These are phyloP conservation scores for Fermentozyma sake DNA, from an alignment of 1,139 yeast species.

Conservation along the genomic window DNA sequence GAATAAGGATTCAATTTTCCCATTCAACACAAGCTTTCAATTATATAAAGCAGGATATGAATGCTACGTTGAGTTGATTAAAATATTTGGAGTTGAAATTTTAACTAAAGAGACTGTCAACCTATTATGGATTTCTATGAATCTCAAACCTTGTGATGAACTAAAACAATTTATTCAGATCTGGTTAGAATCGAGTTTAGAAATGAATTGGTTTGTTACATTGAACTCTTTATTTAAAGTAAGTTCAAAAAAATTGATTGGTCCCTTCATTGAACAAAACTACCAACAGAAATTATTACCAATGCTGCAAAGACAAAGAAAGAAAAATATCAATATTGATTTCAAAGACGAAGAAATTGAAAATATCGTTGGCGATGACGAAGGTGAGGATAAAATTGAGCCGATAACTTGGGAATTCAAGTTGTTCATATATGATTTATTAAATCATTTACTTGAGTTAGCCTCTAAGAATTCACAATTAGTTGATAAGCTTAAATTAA, in stretches of 20 bases:
- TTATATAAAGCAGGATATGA: constrained; percentile 35
- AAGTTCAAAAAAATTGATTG: constrained; percentile 35
- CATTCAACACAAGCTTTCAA: constrained; percentile 34
- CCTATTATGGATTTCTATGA: constrained; percentile 43
- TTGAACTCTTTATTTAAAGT: constrained; percentile 35
- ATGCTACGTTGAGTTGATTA: constrained; percentile 38
- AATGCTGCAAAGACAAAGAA: constrained; percentile 41
- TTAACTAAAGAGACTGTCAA: constrained; percentile 34
- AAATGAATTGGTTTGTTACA: constrained; percentile 38
- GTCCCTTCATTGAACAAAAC: constrained; percentile 35
- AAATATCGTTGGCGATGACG: constrained; percentile 35
- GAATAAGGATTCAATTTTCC: constrained; percentile 32
- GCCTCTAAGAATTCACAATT: constrained; percentile 39
- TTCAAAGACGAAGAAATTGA: constrained; percentile 46
- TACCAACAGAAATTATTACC: constrained; percentile 43
- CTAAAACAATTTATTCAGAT: constrained; percentile 29
- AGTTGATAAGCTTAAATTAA: constrained; percentile 39
- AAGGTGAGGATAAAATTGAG: constrained; percentile 43
- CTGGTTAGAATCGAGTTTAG: constrained; percentile 39
- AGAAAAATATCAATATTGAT: constrained; percentile 30
- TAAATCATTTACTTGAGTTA: constrained; percentile 46
- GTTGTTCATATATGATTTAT: constrained; percentile 52
- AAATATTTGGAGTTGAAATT: constrained; percentile 31
- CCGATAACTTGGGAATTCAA: constrained; percentile 72
- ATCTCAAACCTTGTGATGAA: constrained; percentile 35